Evolutionary conservation across 345 rosid genomes (phyloP), one percentile per base, ranked within the genome.

Genomic region (Viola odorata): DNA sequence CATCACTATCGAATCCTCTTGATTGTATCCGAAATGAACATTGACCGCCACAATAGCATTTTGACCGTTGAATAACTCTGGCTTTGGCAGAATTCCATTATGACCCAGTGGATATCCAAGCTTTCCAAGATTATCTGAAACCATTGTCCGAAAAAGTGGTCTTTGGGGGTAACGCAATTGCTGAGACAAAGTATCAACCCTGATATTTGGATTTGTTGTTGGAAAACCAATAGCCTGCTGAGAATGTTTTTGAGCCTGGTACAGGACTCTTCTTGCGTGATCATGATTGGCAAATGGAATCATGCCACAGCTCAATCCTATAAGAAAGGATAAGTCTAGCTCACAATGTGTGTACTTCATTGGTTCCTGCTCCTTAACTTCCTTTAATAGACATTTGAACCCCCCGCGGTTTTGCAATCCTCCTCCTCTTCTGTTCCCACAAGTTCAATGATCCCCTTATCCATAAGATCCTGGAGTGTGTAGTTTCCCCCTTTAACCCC

Each of bases 21-120:
- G 97, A 78, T 92, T 92, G 77, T 85, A 92, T 41, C 98, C 98
- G 6, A 84, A 75, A 65, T 89, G 98, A 47, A 87, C 91, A 75
- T 89, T 92, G 60, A 87, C 96, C 0, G 97, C 99, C 17, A 89
- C 99, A 47, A 89, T 85, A n/a, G 88, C 88, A 61, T 87, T 87
- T 84, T 92, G 97, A 36, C 98, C 97, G 69, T 92, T 92, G 58
- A 69, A 86, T 36, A 82, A 65, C 70, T 87, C 86, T 3, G 88
- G 80, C 76, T 61, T 84, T 0, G 88, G 82, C 16, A 76, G 57
- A 40, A 73, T 57, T 57, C 68, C 73, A 42, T 75, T 75, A 7
- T 60, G 72, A 15, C 78, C 80, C 16, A 63, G 67, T 48, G 78
- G 53, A 63, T 57, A 44, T 54, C 63, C 82, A 6, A 78, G 73